phyloP scores from a whole-genome alignment of 1,139 yeast species.

The Sugiyamaella novakii region DNA sequence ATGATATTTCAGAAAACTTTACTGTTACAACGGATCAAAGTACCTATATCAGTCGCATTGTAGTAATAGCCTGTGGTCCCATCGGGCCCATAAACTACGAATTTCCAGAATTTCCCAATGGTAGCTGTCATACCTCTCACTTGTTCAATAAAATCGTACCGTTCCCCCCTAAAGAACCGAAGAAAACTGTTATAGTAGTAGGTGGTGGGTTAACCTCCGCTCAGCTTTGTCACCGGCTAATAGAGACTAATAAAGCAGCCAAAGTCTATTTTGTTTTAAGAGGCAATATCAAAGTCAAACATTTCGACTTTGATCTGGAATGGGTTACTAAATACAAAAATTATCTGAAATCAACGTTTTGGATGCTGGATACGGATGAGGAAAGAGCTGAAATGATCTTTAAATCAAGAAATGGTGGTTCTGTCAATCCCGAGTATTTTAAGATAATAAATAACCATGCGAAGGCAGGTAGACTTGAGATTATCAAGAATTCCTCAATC shows the following conservation, averaged over 20 bases:
- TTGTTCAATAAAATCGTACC: slow-evolving; percentile 38
- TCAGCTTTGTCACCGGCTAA: slow-evolving; percentile 50
- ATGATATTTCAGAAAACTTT: slow-evolving; percentile 20
- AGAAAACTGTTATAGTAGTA: slow-evolving; percentile 41
- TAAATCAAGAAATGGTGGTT: slow-evolving; percentile 53
- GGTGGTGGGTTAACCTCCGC: slow-evolving; percentile 57
- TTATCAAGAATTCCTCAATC: slow-evolving; percentile 17
- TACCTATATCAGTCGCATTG: slow-evolving; percentile 45
- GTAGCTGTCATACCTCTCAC: slow-evolving; percentile 51
- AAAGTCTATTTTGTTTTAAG: slow-evolving; percentile 46
- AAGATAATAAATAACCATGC: slow-evolving; percentile 43
- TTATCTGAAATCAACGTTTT: slow-evolving; percentile 47
- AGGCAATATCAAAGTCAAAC: slow-evolving; percentile 50
- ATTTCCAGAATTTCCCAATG: slow-evolving; percentile 38
- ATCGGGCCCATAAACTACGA: slow-evolving; percentile 43
- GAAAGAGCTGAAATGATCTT: slow-evolving; percentile 49
- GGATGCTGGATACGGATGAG: slow-evolving; percentile 49
- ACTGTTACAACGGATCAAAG: slow-evolving; percentile 18
- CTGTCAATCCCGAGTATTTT: slow-evolving; percentile 52
- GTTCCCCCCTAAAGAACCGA: slow-evolving; percentile 26
- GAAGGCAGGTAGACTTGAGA: slow-evolving; percentile 37
- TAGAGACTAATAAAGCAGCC: slow-evolving; percentile 40
- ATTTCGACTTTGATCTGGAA: slow-evolving; percentile 54
- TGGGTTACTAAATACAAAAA: slow-evolving; percentile 57
- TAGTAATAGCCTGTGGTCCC: slow-evolving; percentile 50